Evolutionary conservation across 1,284 basidiomycete genomes (phyloP).

Genomic region (Dichomitus squalens): DNA sequence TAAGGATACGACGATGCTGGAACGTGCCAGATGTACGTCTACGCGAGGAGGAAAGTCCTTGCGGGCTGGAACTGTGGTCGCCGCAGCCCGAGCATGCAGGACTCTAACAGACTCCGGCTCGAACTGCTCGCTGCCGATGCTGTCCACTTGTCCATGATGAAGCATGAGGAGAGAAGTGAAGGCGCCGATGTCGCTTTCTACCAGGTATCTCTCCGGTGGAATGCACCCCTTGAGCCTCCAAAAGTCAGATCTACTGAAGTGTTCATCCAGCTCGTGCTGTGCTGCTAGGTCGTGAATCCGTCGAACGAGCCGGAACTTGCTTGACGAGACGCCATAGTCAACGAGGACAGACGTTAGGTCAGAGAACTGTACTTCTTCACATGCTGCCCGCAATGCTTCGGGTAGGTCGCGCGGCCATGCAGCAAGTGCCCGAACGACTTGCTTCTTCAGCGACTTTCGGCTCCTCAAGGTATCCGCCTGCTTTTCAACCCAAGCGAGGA

Average conservation of each 20-base stretch:
- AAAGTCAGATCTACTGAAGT: constrained; percentile 67
- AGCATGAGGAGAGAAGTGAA: constrained; percentile 75
- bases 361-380: constrained; percentile 45
- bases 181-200: constrained; percentile 68
- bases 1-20: constrained; percentile 55
- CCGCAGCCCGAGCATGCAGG: constrained; percentile 35
- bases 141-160: constrained; percentile 59
- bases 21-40: constrained; percentile 37
- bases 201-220: constrained; percentile 50
- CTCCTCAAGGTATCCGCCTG: constrained; percentile 48
- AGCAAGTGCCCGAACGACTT: constrained; percentile 59
- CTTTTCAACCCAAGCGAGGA: constrained; percentile 67
- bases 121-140: constrained; percentile 55
- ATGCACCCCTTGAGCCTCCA: constrained; percentile 84
- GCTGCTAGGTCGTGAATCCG: constrained; percentile 52
- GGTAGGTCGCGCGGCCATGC: constrained; percentile 73
- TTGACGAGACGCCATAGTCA: constrained; percentile 58
- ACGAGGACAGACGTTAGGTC: constrained; percentile 56
- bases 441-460: constrained; percentile 39
- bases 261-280: constrained; percentile 27
- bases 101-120: constrained; percentile 40
- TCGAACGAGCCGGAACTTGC: constrained; percentile 77
- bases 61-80: not conserved
- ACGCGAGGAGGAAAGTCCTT: constrained; percentile 4
- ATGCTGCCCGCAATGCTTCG: constrained; percentile 43